These are phyloP conservation scores for Coemansia reversa DNA, from an alignment of 192 early-diverging fungal genomes.

Conservation along the genomic window DNA sequence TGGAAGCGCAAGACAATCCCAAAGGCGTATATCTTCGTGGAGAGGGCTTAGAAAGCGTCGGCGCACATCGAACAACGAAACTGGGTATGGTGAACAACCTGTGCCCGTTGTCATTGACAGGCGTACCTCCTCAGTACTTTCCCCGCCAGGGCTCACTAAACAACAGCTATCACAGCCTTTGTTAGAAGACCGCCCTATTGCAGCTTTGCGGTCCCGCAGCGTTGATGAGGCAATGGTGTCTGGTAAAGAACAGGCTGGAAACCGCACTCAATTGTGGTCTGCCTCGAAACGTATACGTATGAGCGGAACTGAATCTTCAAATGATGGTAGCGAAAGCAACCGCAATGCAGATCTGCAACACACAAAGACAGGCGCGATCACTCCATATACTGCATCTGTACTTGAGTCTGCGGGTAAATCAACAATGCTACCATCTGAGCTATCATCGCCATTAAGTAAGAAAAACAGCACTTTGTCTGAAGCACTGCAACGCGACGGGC, in stretches of 20 bases:
- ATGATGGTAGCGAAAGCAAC: background rate
- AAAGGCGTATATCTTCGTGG: constrained; percentile 2
- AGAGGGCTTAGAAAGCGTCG: constrained; percentile 45
- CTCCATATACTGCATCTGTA: background rate
- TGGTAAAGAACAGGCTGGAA: background rate
- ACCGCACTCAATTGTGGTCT: constrained; percentile 12
- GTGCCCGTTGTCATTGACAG: constrained; percentile 27
- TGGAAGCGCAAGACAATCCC: background rate
- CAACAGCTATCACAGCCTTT: constrained; percentile 5
- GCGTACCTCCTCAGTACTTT: background rate
- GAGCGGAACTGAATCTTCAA: constrained; percentile 20
- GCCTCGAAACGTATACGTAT: constrained; percentile 46
- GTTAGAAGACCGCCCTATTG: background rate
- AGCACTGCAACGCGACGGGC: background rate
- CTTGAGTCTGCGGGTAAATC: background rate
- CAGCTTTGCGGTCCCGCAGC: constrained; percentile 10
- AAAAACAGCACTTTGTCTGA: background rate
- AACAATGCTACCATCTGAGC: background rate
- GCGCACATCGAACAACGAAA: constrained; percentile 15
- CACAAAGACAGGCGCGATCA: background rate
- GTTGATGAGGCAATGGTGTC: constrained; percentile 5
- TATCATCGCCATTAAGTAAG: background rate
- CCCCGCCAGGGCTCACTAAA: background rate
- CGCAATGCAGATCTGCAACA: background rate
- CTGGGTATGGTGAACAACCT: constrained; percentile 23